Base-by-base conservation (phyloP, 2,329 filamentous ascomycete genomes). In the Aspergillus arachidicola region DNA sequence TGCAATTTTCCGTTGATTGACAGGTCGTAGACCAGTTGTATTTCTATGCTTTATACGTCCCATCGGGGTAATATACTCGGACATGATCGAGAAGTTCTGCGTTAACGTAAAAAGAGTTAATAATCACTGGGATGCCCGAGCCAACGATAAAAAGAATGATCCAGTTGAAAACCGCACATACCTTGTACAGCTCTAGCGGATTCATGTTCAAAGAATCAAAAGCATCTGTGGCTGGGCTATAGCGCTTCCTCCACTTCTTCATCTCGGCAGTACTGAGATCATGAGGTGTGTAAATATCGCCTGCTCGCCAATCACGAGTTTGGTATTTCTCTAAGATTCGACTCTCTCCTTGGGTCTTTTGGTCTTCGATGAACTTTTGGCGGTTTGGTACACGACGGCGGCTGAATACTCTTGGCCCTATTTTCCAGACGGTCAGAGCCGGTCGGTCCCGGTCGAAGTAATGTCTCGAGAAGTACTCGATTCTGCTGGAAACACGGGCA, bases 41-140 rank as follows among this genome's bases (percentile, higher is more conserved):
- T 78, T 84, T n/a, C 86, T 84, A 76, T 91, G 88, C 80, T 88
- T 91, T 77, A 99, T 97, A 64, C 93, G 88, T 57, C 94, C 95
- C 81, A 92, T 91, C 12, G 89, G 80, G 0, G 91, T 93, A 73
- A 95, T 91, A 77, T 91, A 97, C 77, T 97, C 93, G 36, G 91
- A 91, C 79, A 98, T 91, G 65, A 99, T 87, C 43, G 91, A 88
- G 77, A 96, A 96, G 80, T 99, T 99, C 93, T 97, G 72, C 56
- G 23, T 30, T 9, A 23, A 30, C 14, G 9, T 9, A 60, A 46
- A 19, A 16, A 48, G 11, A 21, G 51, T 71, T 43, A 69, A 67
- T 50, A 38, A 58, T 28, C 32, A 46, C 57, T 26, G 28, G 41
- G 23, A 57, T 12, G 14, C 23, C 41, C 11, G 14, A 32, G 34